Base-by-base conservation (phyloP, 1,284 basidiomycete species). In the Sporisorium scitamineum region DNA sequence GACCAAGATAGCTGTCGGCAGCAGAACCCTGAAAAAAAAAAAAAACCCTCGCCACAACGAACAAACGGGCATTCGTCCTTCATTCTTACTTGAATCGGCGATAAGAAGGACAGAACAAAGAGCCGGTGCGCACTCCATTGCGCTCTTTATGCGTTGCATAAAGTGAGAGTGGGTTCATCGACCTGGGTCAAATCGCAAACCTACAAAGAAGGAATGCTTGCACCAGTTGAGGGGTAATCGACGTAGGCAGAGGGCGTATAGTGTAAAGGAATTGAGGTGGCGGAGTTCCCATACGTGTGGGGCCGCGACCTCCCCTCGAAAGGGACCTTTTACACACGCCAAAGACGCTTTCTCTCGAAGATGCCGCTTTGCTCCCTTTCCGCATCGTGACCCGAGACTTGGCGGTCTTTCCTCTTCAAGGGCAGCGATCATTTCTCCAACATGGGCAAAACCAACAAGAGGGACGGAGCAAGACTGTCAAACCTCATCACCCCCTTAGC, bases 41-140 rank as follows among this genome's bases (percentile, higher is more conserved):
- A 6, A 11, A 34, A 53, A 39, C 18, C 14, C 37, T n/a, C 37
- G 16, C n/a, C 37, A n/a, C 37, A 39, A 39, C 37, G 37, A n/a
- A n/a, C 37, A 37, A 57, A 57, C 55, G 55, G 55, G 55, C 55
- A 50, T 57, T 39, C 55, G 55, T 57, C 45, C 55, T 57, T 57
- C 55, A 18, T 50, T 50, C 7, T 37, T 18, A 20, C 39, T 29
- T 51, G 20, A 47, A 47, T 7, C 52, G 39, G 52, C 24, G 52
- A 41, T 26, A 41, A 54, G 52, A 42, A 42, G 39, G 39, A 54
- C 37, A 20, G 42, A 47, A 57, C 47, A 32, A 50, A 27, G 24
- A 50, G 41, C 47, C 32, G 45, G 7, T 29, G 16, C 27, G 47
- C 47, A 48, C 47, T 22, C n/a, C 41, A 9, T 42, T 42, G 22